Conservation (phyloP, 106 monocot genomes). For the Alisma plantagoaquatica region DNA sequence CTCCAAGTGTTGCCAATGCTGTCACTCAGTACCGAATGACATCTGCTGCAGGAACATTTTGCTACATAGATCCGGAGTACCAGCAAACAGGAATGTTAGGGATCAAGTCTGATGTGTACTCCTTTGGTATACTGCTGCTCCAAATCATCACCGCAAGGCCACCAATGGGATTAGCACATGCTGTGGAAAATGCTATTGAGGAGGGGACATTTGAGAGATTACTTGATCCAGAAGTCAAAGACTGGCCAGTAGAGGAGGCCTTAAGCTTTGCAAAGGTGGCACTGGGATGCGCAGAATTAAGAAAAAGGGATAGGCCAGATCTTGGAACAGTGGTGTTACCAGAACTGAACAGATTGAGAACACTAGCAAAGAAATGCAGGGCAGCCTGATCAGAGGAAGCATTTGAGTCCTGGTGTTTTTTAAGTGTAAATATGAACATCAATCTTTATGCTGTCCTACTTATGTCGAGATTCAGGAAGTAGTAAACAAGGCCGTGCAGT, state of each 20-base stretch:
- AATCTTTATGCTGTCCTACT: too few relatives aligned
- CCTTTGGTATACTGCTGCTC: slow-evolving; percentile 40
- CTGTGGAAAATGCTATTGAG: slow-evolving; percentile 29
- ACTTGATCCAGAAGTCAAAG: slow-evolving; percentile 25
- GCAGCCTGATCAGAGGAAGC: too few relatives aligned
- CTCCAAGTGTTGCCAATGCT: slow-evolving; percentile 29
- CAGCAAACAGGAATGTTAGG: too few relatives aligned
- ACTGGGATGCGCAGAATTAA: slow-evolving; percentile 30
- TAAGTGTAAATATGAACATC: too few relatives aligned
- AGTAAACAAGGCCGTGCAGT: too few relatives aligned
- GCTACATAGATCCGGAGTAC: slow-evolving; percentile 62
- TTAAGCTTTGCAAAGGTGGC: slow-evolving; percentile 20
- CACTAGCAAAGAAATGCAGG: slow-evolving; percentile 5
- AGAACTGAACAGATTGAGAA: slow-evolving; percentile 21
- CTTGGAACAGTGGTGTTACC: slow-evolving; percentile 33
- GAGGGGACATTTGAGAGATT: slow-evolving; percentile 22
- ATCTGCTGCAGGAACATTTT: slow-evolving; percentile 46
- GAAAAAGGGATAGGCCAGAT: too few relatives aligned
- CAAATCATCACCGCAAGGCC: slow-evolving; percentile 41
- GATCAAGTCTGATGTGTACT: too few relatives aligned
- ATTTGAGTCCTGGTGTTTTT: too few relatives aligned
- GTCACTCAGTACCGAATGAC: too few relatives aligned
- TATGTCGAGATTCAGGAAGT: too few relatives aligned
- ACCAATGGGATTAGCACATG: slow-evolving; percentile 42
- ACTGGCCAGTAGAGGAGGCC: slow-evolving; percentile 40